Conservation (phyloP, 169 alveolate species). For the Babesia bovis region DNA sequence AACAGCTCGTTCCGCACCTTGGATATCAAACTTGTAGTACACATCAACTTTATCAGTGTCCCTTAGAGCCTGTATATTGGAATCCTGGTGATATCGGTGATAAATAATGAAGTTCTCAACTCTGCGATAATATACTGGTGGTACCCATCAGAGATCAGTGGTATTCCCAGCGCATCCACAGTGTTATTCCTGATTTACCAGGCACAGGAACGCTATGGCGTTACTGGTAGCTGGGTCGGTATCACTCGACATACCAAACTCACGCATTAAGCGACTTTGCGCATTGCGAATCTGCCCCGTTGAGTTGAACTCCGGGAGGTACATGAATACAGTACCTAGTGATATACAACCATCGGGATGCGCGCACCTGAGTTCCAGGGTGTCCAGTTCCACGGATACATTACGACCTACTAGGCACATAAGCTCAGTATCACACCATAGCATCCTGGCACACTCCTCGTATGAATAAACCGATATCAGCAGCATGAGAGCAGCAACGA, state of each 20-base stretch:
- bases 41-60: too few species aligned
- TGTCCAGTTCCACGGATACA: slow-evolving; percentile 23
- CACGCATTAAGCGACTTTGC: slow-evolving; percentile 31
- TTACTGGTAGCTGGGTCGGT: slow-evolving; percentile 4
- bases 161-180: too few species aligned
- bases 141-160: too few species aligned
- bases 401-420: slow-evolving; percentile 59
- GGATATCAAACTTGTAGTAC: too few species aligned
- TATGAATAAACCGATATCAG: slow-evolving; percentile 32
- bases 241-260: not conserved
- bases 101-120: too few species aligned
- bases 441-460: slow-evolving; percentile 40
- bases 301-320: slow-evolving; percentile 25
- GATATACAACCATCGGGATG: slow-evolving; percentile 13
- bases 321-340: slow-evolving; percentile 27
- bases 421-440: slow-evolving; percentile 53
- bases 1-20: too few species aligned
- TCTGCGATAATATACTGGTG: too few species aligned
- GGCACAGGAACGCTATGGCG: slow-evolving; percentile 41
- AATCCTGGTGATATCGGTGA: too few species aligned
- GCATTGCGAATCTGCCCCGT: slow-evolving; percentile 13
- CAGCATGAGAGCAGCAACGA: slow-evolving; percentile 51
- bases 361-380: slow-evolving; percentile 19
- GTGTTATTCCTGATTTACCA: too few species aligned
- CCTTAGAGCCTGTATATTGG: too few species aligned